A percentile compares a stretch with the other conserved stretches of the same genome.
Evolutionary conservation across 2,329 filamentous ascomycete genomes (phyloP).

Genomic region (Samsoniella hepiali): DNA sequence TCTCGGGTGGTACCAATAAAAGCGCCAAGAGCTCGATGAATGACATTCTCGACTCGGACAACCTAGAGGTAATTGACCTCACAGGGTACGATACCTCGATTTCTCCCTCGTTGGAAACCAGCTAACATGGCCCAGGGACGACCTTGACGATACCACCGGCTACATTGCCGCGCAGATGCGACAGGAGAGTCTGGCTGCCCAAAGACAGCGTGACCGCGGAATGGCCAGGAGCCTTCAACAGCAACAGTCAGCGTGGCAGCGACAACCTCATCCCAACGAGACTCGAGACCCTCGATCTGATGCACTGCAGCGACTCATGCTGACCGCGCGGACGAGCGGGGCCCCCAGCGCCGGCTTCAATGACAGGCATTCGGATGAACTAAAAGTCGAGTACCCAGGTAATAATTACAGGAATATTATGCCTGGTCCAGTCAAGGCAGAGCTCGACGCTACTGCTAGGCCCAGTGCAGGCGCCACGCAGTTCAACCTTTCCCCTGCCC

Average conservation of each 20-base stretch:
- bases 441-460: neutral
- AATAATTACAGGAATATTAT: neutral
- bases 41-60: slow-evolving; percentile 20
- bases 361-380: neutral
- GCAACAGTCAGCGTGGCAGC: slow-evolving; percentile 15
- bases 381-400: slow-evolving; percentile 5
- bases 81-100: slow-evolving; percentile 36
- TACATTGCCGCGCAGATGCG: slow-evolving; percentile 35
- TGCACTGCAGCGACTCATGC: slow-evolving; percentile 31
- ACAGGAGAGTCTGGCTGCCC: slow-evolving; percentile 31
- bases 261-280: neutral
- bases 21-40: neutral
- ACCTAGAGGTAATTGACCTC: slow-evolving; percentile 37
- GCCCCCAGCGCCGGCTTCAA: slow-evolving; percentile 1
- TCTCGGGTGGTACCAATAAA: neutral
- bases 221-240: slow-evolving; percentile 30
- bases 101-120: slow-evolving; percentile 15
- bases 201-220: slow-evolving; percentile 29
- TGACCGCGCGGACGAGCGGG: slow-evolving; percentile 25
- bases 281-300: slow-evolving; percentile 19
- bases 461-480: neutral
- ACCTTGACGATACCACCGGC: slow-evolving; percentile 31
- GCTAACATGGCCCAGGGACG: slow-evolving; percentile 30
- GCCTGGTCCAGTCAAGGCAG: neutral
- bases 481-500: neutral